Base-by-base conservation (phyloP, 176 grass and related monocot species). In the Metroxylon sagu region DNA sequence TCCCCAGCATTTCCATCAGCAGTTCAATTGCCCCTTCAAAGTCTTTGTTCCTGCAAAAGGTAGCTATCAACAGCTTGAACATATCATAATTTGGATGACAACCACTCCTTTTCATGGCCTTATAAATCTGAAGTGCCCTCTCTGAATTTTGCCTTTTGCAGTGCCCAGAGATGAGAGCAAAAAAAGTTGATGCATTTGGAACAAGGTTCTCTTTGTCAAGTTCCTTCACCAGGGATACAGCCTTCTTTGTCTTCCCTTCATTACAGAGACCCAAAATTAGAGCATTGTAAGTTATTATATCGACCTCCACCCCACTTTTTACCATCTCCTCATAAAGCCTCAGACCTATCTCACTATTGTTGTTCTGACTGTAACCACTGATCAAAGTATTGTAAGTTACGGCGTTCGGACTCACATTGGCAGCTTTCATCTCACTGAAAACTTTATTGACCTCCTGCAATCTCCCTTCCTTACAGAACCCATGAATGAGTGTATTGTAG, bases 81-180 rank as follows among this genome's bases (percentile, higher is more conserved):
- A 52, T 71, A 50, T 79, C 61, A 5, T 65, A 67, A 28, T 78
- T 84, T 0, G 80, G 83, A 59, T 78, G 68, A 56, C 77, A 89
- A 6, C 86, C 86, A 3, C 74, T 71, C 66, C 76, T 89, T 48
- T 87, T 95, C 90, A 95, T 95, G 8, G 64, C 64, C 66, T 71
- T 84, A 64, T 89, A 82, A 62, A 95, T 31, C 50, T 90, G 71
- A 26, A 90, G 28, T 12, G 90, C 90, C 26, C 74, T 54, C 71
- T 95, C 90, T 15, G 86, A 90, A 64, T 95, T 95, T 49, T 90
- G 71, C 71, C 60, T 79, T 65, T 68, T 83, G 28, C 86, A 95
- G 21, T 89, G 65, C 35, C 91, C 86, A 61, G 60, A 14, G 71
- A 87, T 80, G 39, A 95, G 65, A 19, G 86, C 86, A 4, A 80